Evolutionary conservation across 139 green algal species (phyloP).

Genomic region (Picochlorum sp.): DNA sequence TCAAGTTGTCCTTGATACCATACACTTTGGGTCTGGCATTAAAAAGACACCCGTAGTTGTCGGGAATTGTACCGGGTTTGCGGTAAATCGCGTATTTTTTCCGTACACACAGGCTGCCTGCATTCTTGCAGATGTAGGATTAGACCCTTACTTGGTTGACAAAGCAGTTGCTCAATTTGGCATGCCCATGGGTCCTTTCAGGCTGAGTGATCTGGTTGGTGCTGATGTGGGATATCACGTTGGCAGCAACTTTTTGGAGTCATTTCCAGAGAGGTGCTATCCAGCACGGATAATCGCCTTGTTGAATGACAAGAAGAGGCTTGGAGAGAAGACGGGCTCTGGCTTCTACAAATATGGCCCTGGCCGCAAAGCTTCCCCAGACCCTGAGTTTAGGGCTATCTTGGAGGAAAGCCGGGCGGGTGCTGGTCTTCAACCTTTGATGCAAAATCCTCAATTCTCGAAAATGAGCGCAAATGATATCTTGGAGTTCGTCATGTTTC

Average conservation of each 20-base stretch:
- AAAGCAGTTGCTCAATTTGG: constrained; percentile 81
- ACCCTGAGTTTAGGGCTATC: constrained; percentile 56
- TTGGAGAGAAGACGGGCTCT: constrained; percentile 82
- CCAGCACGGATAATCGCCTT: constrained; percentile 56
- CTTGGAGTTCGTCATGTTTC: constrained; percentile 97
- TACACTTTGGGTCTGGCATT: constrained; percentile 71
- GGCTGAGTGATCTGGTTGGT: constrained; percentile 72
- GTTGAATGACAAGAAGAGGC: constrained; percentile 67
- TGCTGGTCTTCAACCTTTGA: constrained; percentile 14
- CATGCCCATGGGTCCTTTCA: constrained; percentile 98
- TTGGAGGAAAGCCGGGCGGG: constrained; percentile 30
- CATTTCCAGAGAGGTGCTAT: constrained; percentile 81
- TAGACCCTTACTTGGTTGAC: constrained; percentile 85
- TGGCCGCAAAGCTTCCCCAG: constrained; percentile 56
- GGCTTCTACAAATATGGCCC: constrained; percentile 90
- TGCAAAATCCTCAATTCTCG: background rate
- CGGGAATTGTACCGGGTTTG: constrained; percentile 98
- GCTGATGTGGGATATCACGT: constrained; percentile 87
- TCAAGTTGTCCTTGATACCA: constrained; percentile 83
- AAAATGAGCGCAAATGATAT: constrained; percentile 60
- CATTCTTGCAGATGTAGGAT: constrained; percentile 79
- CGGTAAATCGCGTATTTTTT: constrained; percentile 99
- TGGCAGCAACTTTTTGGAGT: constrained; percentile 83
- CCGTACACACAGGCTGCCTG: constrained; percentile 90
- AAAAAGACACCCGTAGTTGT: constrained; percentile 98